Conservation (phyloP, 1,284 basidiomycete genomes). For the Bondarzewia mesenterica region DNA sequence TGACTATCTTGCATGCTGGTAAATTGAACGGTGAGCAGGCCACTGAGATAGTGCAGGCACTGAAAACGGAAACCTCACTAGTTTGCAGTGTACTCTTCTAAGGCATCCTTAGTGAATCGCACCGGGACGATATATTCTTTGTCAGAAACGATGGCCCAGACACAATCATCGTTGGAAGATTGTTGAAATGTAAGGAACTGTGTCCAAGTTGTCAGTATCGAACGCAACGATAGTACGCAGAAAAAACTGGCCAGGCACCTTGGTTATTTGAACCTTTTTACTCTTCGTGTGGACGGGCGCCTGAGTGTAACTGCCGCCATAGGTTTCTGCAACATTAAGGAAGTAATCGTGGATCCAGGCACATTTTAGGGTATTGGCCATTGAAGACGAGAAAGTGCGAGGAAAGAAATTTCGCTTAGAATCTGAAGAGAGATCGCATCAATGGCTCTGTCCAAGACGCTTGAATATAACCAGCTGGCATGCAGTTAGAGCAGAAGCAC, state of each 20-base stretch:
- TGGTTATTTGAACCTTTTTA: constrained; percentile 45
- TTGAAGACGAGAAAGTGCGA: no score
- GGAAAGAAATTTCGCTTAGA: no score
- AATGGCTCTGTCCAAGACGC: no score
- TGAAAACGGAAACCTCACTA: constrained; percentile 6
- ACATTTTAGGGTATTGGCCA: constrained; percentile 31
- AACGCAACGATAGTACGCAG: background rate
- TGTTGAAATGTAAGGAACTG: constrained; percentile 26
- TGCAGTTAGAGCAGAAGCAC: no score
- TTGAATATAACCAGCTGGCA: no score
- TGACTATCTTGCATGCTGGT: constrained; percentile 11
- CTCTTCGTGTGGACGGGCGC: constrained; percentile 25
- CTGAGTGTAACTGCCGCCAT: constrained; percentile 35
- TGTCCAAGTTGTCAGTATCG: background rate
- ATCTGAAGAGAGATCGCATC: no score
- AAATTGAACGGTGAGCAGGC: background rate
- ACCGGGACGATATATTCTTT: constrained; percentile 28
- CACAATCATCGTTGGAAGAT: constrained; percentile 22
- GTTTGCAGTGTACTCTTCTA: constrained; percentile 24
- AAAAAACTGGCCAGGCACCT: constrained; percentile 26
- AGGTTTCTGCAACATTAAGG: constrained; percentile 33
- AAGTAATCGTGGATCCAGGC: constrained; percentile 51
- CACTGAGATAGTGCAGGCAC: background rate
- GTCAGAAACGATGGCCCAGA: constrained; percentile 42
- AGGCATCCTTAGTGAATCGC: constrained; percentile 31